These are phyloP conservation scores for Vigna radiata DNA, from an alignment of 306 rosid genomes.

Conservation along the genomic window DNA sequence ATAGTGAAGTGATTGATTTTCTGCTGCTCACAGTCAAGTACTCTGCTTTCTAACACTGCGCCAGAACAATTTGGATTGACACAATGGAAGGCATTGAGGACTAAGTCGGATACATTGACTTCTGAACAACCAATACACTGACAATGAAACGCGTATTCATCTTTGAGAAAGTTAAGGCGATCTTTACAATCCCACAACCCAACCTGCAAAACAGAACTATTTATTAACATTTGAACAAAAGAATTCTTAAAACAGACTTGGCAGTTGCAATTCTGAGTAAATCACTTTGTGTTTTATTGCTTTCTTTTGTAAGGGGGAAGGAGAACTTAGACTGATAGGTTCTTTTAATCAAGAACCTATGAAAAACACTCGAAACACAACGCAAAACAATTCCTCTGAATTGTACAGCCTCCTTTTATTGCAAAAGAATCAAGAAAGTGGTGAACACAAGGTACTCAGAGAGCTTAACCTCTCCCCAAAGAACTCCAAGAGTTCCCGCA, in stretches of 20 bases:
- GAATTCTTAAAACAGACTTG: constrained; percentile 11
- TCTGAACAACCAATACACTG: constrained; percentile 76
- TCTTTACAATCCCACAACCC: constrained; percentile 86
- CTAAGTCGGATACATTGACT: constrained; percentile 71
- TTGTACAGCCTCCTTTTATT: too few relatives aligned
- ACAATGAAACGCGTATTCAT: constrained; percentile 74
- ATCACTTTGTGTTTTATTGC: constrained; percentile 12
- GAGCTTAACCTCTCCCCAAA: too few relatives aligned
- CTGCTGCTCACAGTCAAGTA: constrained; percentile 59
- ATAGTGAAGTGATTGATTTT: constrained; percentile 50
- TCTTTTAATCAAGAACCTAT: too few relatives aligned
- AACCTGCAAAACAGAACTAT: constrained; percentile 62
- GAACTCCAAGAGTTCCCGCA: too few relatives aligned
- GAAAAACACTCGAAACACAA: too few relatives aligned
- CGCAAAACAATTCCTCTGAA: too few relatives aligned
- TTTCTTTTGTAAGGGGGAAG: constrained; percentile 10
- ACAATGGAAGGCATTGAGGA: constrained; percentile 74
- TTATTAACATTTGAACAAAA: constrained; percentile 35
- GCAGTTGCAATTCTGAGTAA: constrained; percentile 11
- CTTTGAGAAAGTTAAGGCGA: constrained; percentile 70
- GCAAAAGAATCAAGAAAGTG: too few relatives aligned
- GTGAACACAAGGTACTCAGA: too few relatives aligned
- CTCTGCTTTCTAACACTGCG: constrained; percentile 69
- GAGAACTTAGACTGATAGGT: constrained; percentile 3
- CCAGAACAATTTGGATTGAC: constrained; percentile 66